Base-by-base conservation (phyloP, 768 basidiomycete genomes). In the Steccherinum ochraceum region DNA sequence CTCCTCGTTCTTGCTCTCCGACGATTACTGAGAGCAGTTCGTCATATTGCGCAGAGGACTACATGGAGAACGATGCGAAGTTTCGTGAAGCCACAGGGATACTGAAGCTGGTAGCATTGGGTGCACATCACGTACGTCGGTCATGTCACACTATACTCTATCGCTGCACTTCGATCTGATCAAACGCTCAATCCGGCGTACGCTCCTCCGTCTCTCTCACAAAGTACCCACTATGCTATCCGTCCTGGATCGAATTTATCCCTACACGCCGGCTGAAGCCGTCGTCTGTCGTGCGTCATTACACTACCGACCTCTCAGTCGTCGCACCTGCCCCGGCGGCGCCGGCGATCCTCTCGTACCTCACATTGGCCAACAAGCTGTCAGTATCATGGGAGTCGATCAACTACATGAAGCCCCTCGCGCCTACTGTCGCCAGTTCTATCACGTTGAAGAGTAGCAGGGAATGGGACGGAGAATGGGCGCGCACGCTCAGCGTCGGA, bases 401-500 rank as follows among this genome's bases (percentile, higher is more conserved):
- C 13, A 50, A 56, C 26, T 61, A 61, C 47, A 51, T 59, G 57
- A 59, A 63, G 50, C 65, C 61, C 10, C 54, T 61, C 1, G 56
- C 56, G 1, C 61, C 50, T 11, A 67, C 57, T 2, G 51, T 61
- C 40, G 24, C 56, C 48, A 49, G 50, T 45, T 42, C 58, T 21
- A 20, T 30, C 16, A 48, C 39, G 10, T 45, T 52, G n/a, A 43
- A 54, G 41, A 55, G 64, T 20, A 76, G 74, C 52, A 65, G 68
- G 24, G 82, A 86, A 58, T 87, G 84, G 84, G 81, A 86, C 50
- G 72, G 74, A 39, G 86, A 87, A 58, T 89, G 87, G 83, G 73
- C 75, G 21, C 73, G 60, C 10, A 57, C 52, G 12, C 46, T 58
- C 24, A 56, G 54, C 27, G 45, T 61, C 4, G 57, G 55, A 1